These are phyloP conservation scores for Neofusicoccum kwambonambiense DNA, from an alignment of 2,329 filamentous ascomycete genomes.

Conservation along the genomic window DNA sequence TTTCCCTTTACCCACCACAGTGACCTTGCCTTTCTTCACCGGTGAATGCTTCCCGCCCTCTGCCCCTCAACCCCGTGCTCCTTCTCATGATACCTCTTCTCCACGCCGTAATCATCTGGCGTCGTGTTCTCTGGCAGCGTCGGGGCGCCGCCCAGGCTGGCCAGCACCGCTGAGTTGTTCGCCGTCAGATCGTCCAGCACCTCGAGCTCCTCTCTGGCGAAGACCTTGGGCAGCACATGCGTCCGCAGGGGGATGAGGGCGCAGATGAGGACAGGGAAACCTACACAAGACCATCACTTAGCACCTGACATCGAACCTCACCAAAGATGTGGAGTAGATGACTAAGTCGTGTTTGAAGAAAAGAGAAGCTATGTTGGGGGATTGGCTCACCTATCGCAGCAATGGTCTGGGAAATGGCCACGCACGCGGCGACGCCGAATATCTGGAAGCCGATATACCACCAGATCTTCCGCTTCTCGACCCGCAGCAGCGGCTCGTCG, in stretches of 20 bases:
- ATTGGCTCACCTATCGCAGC: slow-evolving; percentile 48
- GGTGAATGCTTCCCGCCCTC: no score
- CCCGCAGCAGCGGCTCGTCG: slow-evolving; percentile 44
- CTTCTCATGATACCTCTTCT: background rate
- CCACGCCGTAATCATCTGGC: background rate
- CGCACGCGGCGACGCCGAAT: slow-evolving; percentile 48
- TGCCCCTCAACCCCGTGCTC: no score
- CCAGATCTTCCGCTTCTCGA: slow-evolving; percentile 46
- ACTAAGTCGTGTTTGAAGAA: no score
- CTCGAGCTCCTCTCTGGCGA: slow-evolving; percentile 47
- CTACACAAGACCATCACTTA: slow-evolving; percentile 15
- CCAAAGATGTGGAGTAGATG: no score
- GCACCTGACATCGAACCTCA: no score
- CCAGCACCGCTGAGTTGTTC: slow-evolving; percentile 52
- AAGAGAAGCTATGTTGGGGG: background rate
- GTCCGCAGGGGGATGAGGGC: slow-evolving; percentile 56
- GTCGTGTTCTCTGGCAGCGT: background rate
- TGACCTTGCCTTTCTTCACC: no score
- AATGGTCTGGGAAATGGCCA: slow-evolving; percentile 58
- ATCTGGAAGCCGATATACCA: slow-evolving; percentile 52
- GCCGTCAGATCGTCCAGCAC: slow-evolving; percentile 54
- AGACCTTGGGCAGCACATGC: slow-evolving; percentile 50
- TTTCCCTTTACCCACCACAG: no score
- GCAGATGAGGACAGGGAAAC: slow-evolving; percentile 57
- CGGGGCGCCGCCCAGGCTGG: slow-evolving; percentile 51